phyloP scores from a whole-genome alignment of 371 early-diverging fungal genomes.

The Circinella minor region DNA sequence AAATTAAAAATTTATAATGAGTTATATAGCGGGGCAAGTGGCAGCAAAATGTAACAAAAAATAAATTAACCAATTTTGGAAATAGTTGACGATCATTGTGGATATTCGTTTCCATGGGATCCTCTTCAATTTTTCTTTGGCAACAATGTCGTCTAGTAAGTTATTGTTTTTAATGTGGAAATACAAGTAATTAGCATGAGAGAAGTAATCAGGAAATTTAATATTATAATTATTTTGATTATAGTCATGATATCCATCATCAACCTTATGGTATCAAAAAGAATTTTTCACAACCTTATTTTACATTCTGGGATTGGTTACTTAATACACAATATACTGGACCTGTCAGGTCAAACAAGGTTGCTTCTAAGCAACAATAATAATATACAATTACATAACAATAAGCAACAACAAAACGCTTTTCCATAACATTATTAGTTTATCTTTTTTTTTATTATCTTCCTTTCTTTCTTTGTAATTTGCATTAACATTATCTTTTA shows the following conservation, averaged over 20 bases:
- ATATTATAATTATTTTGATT: not conserved
- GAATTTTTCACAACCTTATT: slow-evolving; percentile 75
- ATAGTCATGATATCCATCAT: slow-evolving; percentile 72
- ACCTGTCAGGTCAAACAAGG: not conserved
- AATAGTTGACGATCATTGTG: slow-evolving; percentile 80
- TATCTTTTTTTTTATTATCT: too few species aligned
- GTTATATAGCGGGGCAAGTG: not conserved
- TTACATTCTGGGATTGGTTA: slow-evolving; percentile 75
- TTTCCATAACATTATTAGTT: too few species aligned
- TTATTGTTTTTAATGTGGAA: not conserved
- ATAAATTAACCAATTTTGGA: not conserved
- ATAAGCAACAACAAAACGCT: too few species aligned
- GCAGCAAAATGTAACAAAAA: not conserved
- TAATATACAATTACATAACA: not conserved
- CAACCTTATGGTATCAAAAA: slow-evolving; percentile 69
- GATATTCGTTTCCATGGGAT: slow-evolving; percentile 82
- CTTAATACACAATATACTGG: slow-evolving; percentile 27
- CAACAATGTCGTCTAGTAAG: slow-evolving; percentile 78
- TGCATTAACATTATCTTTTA: too few species aligned
- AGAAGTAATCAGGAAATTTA: too few species aligned
- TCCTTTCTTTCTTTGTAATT: too few species aligned
- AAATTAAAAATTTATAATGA: slow-evolving; percentile 1
- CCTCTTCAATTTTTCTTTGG: slow-evolving; percentile 67
- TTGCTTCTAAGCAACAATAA: slow-evolving; percentile 1
- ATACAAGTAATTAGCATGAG: not conserved